These are phyloP conservation scores for Calendula officinalis DNA, from an alignment of 129 eudicot species.

Conservation along the genomic window DNA sequence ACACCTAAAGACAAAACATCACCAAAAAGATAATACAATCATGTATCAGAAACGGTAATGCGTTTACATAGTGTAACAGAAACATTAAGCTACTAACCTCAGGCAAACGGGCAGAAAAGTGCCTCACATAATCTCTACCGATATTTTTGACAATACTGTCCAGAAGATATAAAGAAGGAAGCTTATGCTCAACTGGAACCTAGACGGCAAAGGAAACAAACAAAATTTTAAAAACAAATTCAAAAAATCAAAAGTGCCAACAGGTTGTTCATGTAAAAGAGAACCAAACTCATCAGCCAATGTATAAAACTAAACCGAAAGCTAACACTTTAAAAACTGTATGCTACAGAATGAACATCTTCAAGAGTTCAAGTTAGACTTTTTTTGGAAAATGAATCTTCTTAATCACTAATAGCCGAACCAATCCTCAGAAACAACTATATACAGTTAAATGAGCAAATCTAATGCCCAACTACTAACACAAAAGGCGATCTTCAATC, in stretches of 20 bases:
- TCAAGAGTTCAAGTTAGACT: constrained; percentile 5
- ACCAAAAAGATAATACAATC: constrained; percentile 4
- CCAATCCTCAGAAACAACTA: not conserved
- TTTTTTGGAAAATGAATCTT: not conserved
- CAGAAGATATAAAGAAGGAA: constrained; percentile 89
- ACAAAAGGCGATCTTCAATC: not conserved
- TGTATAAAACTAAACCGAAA: no score
- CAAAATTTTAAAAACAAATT: constrained; percentile 8
- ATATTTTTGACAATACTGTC: constrained; percentile 97
- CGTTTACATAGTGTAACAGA: not conserved
- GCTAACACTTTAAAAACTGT: no score
- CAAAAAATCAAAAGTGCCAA: not conserved
- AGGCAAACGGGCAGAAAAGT: constrained; percentile 78
- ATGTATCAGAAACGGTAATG: constrained; percentile 1
- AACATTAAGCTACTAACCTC: constrained; percentile 53
- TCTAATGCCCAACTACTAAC: not conserved
- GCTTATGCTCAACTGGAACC: constrained; percentile 85
- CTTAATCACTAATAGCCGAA: not conserved
- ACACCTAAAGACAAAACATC: constrained; percentile 51
- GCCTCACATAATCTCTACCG: constrained; percentile 69
- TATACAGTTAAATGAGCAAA: not conserved
- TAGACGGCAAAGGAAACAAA: constrained; percentile 34
- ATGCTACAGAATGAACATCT: not conserved
- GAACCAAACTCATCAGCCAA: no score
- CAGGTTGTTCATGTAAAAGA: not conserved